Base-by-base conservation (phyloP, 305 asterid genomes). In the Fraxinus paxiana region DNA sequence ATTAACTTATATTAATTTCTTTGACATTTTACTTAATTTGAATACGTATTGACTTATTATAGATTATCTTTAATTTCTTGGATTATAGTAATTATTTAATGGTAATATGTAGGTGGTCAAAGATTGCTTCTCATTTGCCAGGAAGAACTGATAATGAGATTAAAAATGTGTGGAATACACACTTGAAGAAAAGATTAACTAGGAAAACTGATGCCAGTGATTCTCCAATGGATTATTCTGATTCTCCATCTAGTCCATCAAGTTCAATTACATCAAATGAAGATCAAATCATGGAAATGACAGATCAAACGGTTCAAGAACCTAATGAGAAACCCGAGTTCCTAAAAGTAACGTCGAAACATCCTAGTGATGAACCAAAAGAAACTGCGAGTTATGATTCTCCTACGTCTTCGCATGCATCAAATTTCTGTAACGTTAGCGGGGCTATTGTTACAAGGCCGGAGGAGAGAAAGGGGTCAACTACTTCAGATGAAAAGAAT, bases 131-230 rank as follows among this genome's bases (percentile, higher is more conserved):
- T 13, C 73, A 82, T 67, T 82, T 92, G 34, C 94, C 94, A 0
- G 97, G 97, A 83, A 88, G 97, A 86, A 92, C 97, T 0, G 97
- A 92, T 63, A 92, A 92, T 2, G 97, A 92, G 88, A 89, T 92
- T 9, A 92, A 92, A 76, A 92, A 92, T 15, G 89, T 91, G 7
- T 92, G 97, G 97, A 90, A 92, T 71, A 91, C 96, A 2, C 87
- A 86, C 63, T 82, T 92, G 82, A 92, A 92, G 92, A 92, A 92
- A 78, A 91, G 82, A 81, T 20, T 79, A 5, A 18, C 31, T 2
- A 1, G 4, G 18, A 77, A 74, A 73, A 71, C 20, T 22, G 81
- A 80, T 26, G 51, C 70, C 67, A 79, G 35, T 43, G 82, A 78
- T 7, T 48, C 86, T 17, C 9, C 69, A 69, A 80, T 15, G n/a